A percentile compares a stretch with the other conserved stretches of the same genome.
These are phyloP conservation scores for Gnomoniopsis sp. DNA, from an alignment of 2,329 filamentous ascomycete genomes.

Conservation along the genomic window DNA sequence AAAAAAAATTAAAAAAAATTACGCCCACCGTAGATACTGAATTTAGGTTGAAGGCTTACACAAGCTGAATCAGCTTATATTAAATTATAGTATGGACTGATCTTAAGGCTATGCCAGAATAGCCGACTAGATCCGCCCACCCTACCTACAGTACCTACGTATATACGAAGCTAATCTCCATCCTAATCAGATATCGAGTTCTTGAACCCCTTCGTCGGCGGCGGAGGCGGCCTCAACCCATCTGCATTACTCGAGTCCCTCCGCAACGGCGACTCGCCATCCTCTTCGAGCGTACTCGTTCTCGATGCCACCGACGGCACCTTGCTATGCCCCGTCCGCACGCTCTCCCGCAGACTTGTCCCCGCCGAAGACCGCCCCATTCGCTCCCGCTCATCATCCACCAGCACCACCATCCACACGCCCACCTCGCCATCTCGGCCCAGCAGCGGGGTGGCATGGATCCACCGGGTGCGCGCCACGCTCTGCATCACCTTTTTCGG, in stretches of 20 bases:
- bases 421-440: conserved; percentile 65
- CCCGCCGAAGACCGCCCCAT: background rate
- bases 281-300: background rate
- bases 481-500: conserved; percentile 31
- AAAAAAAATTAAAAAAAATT: too few relatives aligned
- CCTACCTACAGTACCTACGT: too few relatives aligned
- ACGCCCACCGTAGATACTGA: too few relatives aligned
- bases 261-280: background rate
- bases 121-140: too few relatives aligned
- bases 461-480: conserved; percentile 66
- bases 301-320: background rate
- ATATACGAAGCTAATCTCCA: too few relatives aligned
- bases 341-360: background rate
- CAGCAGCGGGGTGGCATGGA: conserved; percentile 73
- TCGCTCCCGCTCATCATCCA: conserved; percentile 54
- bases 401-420: conserved; percentile 75
- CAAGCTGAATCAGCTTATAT: too few relatives aligned
- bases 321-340: background rate
- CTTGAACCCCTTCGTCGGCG: too few relatives aligned
- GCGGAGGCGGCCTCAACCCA: background rate
- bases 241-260: background rate
- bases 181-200: too few relatives aligned
- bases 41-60: too few relatives aligned
- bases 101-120: too few relatives aligned
- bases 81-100: too few relatives aligned